Evolutionary conservation across 495 filamentous ascomycete genomes (phyloP), one percentile per base, ranked within the genome.

Genomic region (Barbatosphaeria neglecta): DNA sequence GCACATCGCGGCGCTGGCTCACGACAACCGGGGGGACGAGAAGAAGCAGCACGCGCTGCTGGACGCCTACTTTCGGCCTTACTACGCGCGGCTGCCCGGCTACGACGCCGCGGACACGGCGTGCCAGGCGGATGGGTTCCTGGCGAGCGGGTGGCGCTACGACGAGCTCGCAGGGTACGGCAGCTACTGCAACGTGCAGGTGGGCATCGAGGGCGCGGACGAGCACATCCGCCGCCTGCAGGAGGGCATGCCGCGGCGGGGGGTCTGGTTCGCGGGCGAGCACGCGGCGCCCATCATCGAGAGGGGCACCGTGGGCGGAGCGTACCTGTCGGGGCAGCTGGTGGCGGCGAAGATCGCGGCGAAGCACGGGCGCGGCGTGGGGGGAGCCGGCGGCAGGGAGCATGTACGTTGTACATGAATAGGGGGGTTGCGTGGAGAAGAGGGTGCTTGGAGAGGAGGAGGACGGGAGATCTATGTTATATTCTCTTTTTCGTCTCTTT

Each of bases 221-320:
- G 22, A 2, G 39, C 39, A 41, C 22, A 24, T 41, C 11, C 22
- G 22, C 22, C 19, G 39, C 1, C 67, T 88, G 56, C 67, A 82
- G 33, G 63, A 68, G 2, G 85, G 84, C 10, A 67, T 79, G 27
- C 62, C 70, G 9, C 77, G 77, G 22, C 65, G 80, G 9, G 72
- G 75, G 0, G 44, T 89, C 10, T 90, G 84, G 84, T 78, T 90
- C 61, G 86, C 85, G 2, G 85, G 85, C 0, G 85, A 90, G 57
- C 86, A 89, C 65, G 87, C 84, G 15, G 76, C 82, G 16, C 85
- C 84, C 18, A 83, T 87, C 58, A 71, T 82, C n/a, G 82, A 80
- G 15, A 61, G 86, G 41, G 84, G 84, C 1, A 87, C 83, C 4
- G 79, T 78, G 4, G 83, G 80, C 1, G 84, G 84, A 4, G 84